Evolutionary conservation across 768 basidiomycete species (phyloP).

Genomic region (Neoboletus magnificus): DNA sequence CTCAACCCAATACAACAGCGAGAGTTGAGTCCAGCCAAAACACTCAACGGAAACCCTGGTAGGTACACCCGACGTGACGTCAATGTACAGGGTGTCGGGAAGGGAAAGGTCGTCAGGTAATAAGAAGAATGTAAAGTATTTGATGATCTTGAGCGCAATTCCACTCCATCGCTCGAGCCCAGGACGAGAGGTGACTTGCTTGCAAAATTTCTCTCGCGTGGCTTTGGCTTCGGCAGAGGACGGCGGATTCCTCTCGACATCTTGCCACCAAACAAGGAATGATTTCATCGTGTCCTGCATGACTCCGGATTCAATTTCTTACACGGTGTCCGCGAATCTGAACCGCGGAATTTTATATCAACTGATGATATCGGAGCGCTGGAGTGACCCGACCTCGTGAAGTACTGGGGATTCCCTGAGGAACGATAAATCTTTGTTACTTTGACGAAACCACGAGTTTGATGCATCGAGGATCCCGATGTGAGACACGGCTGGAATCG

Average conservation of each 20-base stretch:
- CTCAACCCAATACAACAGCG: too few relatives aligned
- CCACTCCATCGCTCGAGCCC: neutral
- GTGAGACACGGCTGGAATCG: slow-evolving; percentile 12
- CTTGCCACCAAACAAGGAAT: slow-evolving; percentile 12
- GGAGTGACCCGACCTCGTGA: neutral
- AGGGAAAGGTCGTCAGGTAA: neutral
- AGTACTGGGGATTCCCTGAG: slow-evolving; percentile 5
- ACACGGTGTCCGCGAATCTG: neutral
- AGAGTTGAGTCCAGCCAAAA: too few relatives aligned
- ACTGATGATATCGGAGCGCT: neutral
- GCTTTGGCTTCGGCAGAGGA: neutral
- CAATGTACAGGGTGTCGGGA: too few relatives aligned
- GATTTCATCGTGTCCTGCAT: neutral
- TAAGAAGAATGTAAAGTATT: neutral
- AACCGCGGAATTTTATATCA: neutral
- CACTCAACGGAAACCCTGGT: too few relatives aligned
- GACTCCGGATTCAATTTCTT: slow-evolving; percentile 6
- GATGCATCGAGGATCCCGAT: neutral
- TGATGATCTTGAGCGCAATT: slow-evolving; percentile 52
- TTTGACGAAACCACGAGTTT: neutral
- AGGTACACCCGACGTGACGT: too few relatives aligned
- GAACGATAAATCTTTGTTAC: neutral
- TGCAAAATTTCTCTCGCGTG: neutral
- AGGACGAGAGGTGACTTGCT: slow-evolving; percentile 47
- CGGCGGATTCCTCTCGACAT: neutral